A percentile compares a stretch with the other conserved stretches of the same genome.
Conservation (phyloP, 148 eudicot genomes). For the Rhododendron molle region DNA sequence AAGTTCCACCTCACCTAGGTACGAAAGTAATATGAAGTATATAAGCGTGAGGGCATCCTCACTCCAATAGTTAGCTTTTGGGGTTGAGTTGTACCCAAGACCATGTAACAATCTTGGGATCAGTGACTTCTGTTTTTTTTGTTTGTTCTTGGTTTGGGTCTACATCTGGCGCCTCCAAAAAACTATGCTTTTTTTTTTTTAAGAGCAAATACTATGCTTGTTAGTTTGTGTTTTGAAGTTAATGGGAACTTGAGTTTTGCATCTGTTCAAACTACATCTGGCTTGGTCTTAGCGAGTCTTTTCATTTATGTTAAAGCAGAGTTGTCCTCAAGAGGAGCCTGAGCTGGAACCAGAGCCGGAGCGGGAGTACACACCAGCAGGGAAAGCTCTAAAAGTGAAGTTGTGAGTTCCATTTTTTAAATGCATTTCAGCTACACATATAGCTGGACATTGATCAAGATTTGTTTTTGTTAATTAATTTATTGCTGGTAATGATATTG, state of each 20-base stretch:
- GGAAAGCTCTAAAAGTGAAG: slow-evolving; percentile 77
- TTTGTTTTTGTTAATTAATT: neutral
- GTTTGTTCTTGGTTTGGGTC: neutral
- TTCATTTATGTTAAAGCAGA: slow-evolving; percentile 31
- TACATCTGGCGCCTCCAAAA: neutral
- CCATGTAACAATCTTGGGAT: neutral
- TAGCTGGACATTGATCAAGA: neutral
- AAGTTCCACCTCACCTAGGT: no score
- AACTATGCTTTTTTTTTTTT: neutral
- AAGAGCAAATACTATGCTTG: neutral
- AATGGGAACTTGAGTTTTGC: neutral
- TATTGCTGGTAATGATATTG: neutral
- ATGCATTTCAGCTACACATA: neutral
- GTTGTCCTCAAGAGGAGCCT: slow-evolving; percentile 59
- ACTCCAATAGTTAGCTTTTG: neutral
- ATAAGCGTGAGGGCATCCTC: neutral
- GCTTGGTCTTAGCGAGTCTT: neutral
- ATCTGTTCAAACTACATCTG: neutral
- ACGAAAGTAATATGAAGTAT: no score
- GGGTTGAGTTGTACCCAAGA: neutral
- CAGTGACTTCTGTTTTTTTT: neutral
- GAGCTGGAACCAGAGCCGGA: slow-evolving; percentile 73
- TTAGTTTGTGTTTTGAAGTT: slow-evolving; percentile 3
- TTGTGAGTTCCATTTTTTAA: slow-evolving; percentile 50
- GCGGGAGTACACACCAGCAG: slow-evolving; percentile 76